Conservation (phyloP, 129 eudicot genomes). For the Lactuca saligna region DNA sequence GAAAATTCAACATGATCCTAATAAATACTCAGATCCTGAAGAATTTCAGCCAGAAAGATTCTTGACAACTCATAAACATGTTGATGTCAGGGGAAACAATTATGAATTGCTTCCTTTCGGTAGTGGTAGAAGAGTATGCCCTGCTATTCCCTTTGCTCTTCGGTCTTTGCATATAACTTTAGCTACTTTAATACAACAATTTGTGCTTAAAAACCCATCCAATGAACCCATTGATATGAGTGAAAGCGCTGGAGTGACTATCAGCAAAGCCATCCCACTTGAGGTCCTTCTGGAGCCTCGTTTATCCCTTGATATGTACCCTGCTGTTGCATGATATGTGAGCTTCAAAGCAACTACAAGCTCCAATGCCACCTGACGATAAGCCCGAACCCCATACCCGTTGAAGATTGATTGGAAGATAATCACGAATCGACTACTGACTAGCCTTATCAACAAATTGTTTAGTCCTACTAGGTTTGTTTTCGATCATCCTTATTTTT, state of each 20-base stretch:
- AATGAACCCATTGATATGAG: conserved; percentile 29
- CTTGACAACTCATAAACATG: conserved; percentile 25
- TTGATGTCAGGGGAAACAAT: conserved; percentile 27
- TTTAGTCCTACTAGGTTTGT: too few relatives aligned
- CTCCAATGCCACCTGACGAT: too few relatives aligned
- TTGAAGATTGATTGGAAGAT: too few relatives aligned
- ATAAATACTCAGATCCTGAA: conserved; percentile 23
- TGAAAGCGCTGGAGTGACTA: conserved; percentile 19
- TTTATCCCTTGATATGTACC: too few relatives aligned
- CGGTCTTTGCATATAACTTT: conserved; percentile 11
- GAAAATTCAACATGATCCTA: conserved; percentile 30
- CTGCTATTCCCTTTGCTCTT: conserved; percentile 18
- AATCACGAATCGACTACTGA: too few relatives aligned
- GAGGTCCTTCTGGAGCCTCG: conserved; percentile 21
- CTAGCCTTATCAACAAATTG: too few relatives aligned
- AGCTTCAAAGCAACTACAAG: too few relatives aligned
- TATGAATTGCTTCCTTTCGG: conserved; percentile 36
- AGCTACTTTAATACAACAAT: conserved; percentile 28
- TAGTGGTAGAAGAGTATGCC: conserved; percentile 33
- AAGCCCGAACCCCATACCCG: too few relatives aligned
- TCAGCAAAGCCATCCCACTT: conserved; percentile 17
- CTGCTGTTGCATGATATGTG: too few relatives aligned
- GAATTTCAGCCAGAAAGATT: conserved; percentile 41
- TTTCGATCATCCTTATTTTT: too few relatives aligned
- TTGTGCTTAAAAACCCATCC: conserved; percentile 7